These are phyloP conservation scores for Globisporangium nagaii DNA, from an alignment of 352 stramenopile species.

Conservation along the genomic window DNA sequence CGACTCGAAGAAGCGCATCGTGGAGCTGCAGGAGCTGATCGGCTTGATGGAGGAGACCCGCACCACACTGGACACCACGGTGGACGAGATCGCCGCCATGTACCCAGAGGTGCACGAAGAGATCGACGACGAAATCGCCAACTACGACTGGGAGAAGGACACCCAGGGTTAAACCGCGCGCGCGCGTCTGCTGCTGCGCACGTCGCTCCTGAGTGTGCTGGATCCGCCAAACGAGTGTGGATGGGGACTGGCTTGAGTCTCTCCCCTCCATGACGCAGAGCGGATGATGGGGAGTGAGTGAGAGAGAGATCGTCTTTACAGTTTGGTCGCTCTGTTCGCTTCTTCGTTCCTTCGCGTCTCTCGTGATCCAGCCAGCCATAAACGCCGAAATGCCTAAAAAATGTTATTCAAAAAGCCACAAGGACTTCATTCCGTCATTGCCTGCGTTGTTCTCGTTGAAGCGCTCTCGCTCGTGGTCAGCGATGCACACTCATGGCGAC, in stretches of 20 bases:
- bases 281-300: not conserved
- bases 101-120: slow-evolving; percentile 83
- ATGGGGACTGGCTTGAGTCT: not conserved
- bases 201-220: not conserved
- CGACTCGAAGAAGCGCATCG: slow-evolving; percentile 83
- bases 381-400: slow-evolving; percentile 10
- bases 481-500: too few species aligned
- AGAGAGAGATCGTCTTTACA: not conserved
- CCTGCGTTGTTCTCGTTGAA: too few species aligned
- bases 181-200: too few species aligned
- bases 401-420: slow-evolving; percentile 9
- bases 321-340: not conserved
- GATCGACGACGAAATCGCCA: slow-evolving; percentile 87
- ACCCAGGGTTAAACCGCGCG: slow-evolving; percentile 49
- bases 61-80: slow-evolving; percentile 78
- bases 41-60: slow-evolving; percentile 78
- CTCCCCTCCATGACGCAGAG: not conserved
- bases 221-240: not conserved
- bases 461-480: too few species aligned
- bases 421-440: not conserved
- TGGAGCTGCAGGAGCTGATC: slow-evolving; percentile 83
- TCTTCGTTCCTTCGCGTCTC: not conserved
- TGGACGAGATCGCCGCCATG: slow-evolving; percentile 82
- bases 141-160: slow-evolving; percentile 89
- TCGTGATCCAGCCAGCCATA: slow-evolving; percentile 4